Base-by-base conservation (phyloP, 805 yeast genomes). In the Kuraishia hungarica region DNA sequence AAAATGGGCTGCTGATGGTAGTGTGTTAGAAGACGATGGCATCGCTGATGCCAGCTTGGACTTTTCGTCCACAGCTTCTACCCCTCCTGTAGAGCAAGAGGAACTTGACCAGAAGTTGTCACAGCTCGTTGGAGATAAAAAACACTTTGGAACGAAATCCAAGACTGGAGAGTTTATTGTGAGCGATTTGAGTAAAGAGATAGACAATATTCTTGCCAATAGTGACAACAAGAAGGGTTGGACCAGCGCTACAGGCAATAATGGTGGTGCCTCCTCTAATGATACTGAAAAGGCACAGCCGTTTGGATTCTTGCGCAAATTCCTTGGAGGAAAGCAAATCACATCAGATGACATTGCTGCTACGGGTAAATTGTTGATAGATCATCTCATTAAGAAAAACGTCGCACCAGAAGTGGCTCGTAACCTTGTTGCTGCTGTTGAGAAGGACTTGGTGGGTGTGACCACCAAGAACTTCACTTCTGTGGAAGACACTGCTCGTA, bases 351-450 rank as follows among this genome's bases (percentile, higher is more conserved):
- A 91, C 64, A 74, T 93, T 55, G 78, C 78, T 46, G 82, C 83
- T 49, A 84, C 89, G 1, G 72, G 88, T 22, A 76, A 76, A 47
- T 81, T 84, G 50, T 78, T 94, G 70, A 79, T 82, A 54, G 87
- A 88, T 56, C 96, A 89, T 62, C 74, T 93, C 55, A 81, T 94
- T 58, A 77, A 86, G 59, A 93, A 92, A 63, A 93, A 93, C 63
- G 94, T 93, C 35, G 94, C 97, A 2, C 94, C 96, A 11, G 88
- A 87, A 56, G 96, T 91, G 1, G 94, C 98, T 0, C 82, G 76
- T 48, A 78, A 81, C 51, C 76, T 93, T 51, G 81, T 89, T 50
- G 78, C 81, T 17, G 84, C 83, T 56, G 90, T 94, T 46, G 84
- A 84, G 55, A 76, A 77, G 58, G 85, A 84, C 56, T 69, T 94